These are phyloP conservation scores for Petunia hybrid DNA, from an alignment of 305 asterid species.

Conservation along the genomic window DNA sequence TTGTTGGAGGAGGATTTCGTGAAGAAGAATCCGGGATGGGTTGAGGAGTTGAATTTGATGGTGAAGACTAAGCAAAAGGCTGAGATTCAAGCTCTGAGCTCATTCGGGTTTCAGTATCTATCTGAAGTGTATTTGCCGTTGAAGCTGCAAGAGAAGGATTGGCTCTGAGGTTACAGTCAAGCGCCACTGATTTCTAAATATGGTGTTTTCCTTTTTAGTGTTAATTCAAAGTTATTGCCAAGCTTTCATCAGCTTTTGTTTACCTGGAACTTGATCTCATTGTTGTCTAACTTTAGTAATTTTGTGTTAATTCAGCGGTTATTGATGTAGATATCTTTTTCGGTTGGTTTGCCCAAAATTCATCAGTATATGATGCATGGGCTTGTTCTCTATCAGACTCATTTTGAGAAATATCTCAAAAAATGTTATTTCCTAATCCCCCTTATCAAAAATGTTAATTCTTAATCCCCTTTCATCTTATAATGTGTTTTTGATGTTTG, in stretches of 20 bases:
- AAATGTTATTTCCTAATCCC: constrained; percentile 39
- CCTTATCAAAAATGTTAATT: constrained; percentile 38
- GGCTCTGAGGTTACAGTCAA: constrained; percentile 58
- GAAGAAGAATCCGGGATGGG: constrained; percentile 97
- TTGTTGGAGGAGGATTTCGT: constrained; percentile 93
- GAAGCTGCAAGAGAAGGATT: constrained; percentile 89
- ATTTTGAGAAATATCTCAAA: constrained; percentile 33
- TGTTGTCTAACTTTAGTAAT: not conserved
- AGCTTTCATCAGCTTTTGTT: not conserved
- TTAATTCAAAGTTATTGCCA: not conserved
- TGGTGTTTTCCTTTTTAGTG: no score
- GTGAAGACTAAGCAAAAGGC: constrained; percentile 95
- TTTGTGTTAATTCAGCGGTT: not conserved
- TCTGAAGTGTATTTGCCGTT: constrained; percentile 90
- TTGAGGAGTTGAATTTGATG: constrained; percentile 88
- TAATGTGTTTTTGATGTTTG: not conserved
- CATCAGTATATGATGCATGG: constrained; percentile 31
- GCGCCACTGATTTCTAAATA: no score
- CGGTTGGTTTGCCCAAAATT: constrained; percentile 34
- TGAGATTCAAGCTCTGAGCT: constrained; percentile 93
- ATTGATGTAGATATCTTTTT: constrained; percentile 23
- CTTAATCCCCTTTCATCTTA: not conserved
- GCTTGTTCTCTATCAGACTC: constrained; percentile 34
- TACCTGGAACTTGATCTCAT: not conserved
- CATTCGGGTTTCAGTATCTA: constrained; percentile 90